A percentile compares a stretch with the other conserved stretches of the same genome.
phyloP scores from a whole-genome alignment of 2,329 filamentous ascomycete genomes.

The Atkinsonella texensis region DNA sequence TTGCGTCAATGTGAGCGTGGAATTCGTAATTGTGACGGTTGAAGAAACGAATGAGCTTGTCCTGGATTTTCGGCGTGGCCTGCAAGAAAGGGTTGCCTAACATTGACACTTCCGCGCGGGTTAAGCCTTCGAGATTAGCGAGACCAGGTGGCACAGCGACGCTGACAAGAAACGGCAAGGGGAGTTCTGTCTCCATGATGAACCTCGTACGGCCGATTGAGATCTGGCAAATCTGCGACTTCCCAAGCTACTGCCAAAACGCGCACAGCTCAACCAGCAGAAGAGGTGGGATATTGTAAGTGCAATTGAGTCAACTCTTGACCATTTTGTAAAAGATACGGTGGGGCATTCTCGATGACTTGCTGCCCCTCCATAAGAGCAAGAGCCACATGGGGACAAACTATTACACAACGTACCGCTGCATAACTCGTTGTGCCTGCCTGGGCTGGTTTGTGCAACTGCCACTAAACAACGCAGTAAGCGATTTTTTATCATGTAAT shows the following conservation, averaged over 20 bases:
- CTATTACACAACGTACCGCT: too few relatives aligned
- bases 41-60: constrained; percentile 35
- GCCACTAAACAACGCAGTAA: too few relatives aligned
- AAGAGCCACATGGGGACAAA: background rate
- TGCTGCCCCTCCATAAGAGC: constrained; percentile 6
- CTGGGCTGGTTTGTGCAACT: too few relatives aligned
- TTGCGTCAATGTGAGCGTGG: constrained; percentile 65
- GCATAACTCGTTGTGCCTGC: too few relatives aligned
- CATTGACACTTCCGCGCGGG: constrained; percentile 43
- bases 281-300: background rate
- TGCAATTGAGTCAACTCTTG: constrained; percentile 7
- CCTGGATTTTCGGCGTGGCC: constrained; percentile 35
- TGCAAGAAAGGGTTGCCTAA: constrained; percentile 48
- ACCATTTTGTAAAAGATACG: constrained; percentile 5
- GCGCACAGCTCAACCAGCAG: background rate
- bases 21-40: constrained; percentile 37
- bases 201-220: background rate
- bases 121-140: constrained; percentile 39
- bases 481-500: too few relatives aligned
- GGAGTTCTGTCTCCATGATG: constrained; percentile 51
- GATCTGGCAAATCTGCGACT: background rate
- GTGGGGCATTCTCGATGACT: constrained; percentile 8
- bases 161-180: constrained; percentile 50
- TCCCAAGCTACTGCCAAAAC: background rate
- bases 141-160: constrained; percentile 39